Base-by-base conservation (phyloP, 2,329 filamentous ascomycete genomes). In the Colletotrichum sansevieriae region DNA sequence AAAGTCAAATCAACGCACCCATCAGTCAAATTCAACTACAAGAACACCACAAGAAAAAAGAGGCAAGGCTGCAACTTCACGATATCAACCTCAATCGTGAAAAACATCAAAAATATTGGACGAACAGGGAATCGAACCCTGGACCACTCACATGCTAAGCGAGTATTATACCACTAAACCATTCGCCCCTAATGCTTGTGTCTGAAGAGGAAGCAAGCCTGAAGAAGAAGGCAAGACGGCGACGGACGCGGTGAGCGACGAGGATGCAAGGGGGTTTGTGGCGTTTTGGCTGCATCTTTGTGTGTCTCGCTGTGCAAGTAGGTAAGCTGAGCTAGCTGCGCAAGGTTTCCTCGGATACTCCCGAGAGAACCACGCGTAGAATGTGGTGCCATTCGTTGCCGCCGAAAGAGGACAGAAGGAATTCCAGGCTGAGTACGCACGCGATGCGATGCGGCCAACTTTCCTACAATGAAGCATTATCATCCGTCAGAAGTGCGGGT, bases 161-260 rank as follows among this genome's bases (percentile, higher is more conserved):
- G 55, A 58, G 55, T 44, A 58, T 58, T 58, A 58, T 35, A 58
- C 55, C 55, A 58, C 55, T 58, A 58, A 58, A 58, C 55, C 55
- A 58, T 37, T 43, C 55, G 55, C 55, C 55, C 55, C 18, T 18
- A 18, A 18, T 18, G 18, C 18, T 18, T 18, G 18, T 18, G 18
- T 18, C 18, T 18, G 18, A 18, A 1, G 18, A 18, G 18, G 18
- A 1, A 11, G 2, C 3, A 33, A 29, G 13, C 9, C 12, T 1
- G 18, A 7, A 5, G 0, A 57, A 25, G 20, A 7, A 43, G 12
- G 18, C 1, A 44, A 4, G 4, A 11, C 1, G 8, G 3, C 4
- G 20, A 57, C 18, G 13, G 11, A 54, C 39, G 51, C 11, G 25
- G 3, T 25, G 29, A 5, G 20, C 4, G 20, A 51, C 29, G 5